Conservation (phyloP, 176 grass and related monocot species). For the Tillandsia leiboldiana region DNA sequence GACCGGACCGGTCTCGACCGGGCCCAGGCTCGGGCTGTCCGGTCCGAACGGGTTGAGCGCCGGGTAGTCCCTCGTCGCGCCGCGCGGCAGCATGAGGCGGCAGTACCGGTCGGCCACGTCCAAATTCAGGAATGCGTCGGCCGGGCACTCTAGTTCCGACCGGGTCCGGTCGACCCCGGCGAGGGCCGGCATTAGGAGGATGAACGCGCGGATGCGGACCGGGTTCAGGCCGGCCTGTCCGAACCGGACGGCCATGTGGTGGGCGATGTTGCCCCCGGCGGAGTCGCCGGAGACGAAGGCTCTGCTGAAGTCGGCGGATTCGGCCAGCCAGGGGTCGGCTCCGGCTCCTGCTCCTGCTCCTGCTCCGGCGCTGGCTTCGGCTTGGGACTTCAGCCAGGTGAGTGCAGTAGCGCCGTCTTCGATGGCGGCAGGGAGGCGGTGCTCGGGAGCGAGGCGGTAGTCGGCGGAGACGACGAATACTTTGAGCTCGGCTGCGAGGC, state of each 20-base stretch:
- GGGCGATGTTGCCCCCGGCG: slow-evolving; percentile 36
- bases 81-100: slow-evolving; percentile 23
- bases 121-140: slow-evolving; percentile 16
- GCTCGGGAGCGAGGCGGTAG: slow-evolving; percentile 79
- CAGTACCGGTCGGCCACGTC: slow-evolving; percentile 30
- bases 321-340: slow-evolving; percentile 30
- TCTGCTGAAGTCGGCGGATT: slow-evolving; percentile 15
- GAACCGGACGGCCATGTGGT: slow-evolving; percentile 26
- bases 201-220: slow-evolving; percentile 11
- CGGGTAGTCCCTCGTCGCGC: slow-evolving; percentile 30
- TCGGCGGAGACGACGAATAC: slow-evolving; percentile 44
- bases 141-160: slow-evolving; percentile 21
- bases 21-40: slow-evolving; percentile 17
- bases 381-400: slow-evolving; percentile 37
- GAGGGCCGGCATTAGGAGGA: slow-evolving; percentile 33
- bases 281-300: slow-evolving; percentile 36
- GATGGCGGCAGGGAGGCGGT: slow-evolving; percentile 58
- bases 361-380: neutral
- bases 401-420: slow-evolving; percentile 47
- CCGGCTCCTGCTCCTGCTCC: neutral
- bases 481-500: slow-evolving; percentile 37
- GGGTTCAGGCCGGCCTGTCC: neutral
- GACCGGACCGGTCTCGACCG: slow-evolving; percentile 13
- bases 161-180: slow-evolving; percentile 16
- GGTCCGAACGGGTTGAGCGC: slow-evolving; percentile 28